These are phyloP conservation scores for Mortierella sp. DNA, from an alignment of 371 early-diverging fungal species.

Conservation along the genomic window DNA sequence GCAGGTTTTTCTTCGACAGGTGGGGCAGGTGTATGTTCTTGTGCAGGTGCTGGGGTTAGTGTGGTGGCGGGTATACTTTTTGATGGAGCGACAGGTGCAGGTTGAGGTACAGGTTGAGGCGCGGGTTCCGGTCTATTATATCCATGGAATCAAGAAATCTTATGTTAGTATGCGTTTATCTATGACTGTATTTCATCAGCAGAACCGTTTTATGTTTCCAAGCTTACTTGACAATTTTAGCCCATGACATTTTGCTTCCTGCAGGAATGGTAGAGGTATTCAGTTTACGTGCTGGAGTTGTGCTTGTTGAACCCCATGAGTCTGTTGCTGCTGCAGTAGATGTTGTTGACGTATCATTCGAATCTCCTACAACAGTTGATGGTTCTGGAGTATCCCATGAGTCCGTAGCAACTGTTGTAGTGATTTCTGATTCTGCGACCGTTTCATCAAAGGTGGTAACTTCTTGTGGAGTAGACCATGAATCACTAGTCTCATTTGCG, in stretches of 20 bases:
- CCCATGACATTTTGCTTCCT: constrained; percentile 78
- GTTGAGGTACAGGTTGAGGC: constrained; percentile 59
- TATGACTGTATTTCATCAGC: neutral
- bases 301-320: constrained; percentile 10
- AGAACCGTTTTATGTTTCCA: neutral
- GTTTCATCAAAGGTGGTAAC: neutral
- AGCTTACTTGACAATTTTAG: constrained; percentile 81
- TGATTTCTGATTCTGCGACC: constrained; percentile 3
- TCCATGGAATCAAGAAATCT: neutral
- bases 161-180: neutral
- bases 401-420: constrained; percentile 20
- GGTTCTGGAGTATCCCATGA: constrained; percentile 35
- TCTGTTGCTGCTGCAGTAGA: constrained; percentile 2
- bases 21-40: constrained; percentile 29
- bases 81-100: constrained; percentile 49
- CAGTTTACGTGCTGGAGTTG: constrained; percentile 40
- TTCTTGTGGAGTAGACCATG: constrained; percentile 9
- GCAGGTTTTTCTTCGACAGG: constrained; percentile 29
- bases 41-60: constrained; percentile 32
- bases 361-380: constrained; percentile 14
- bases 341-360: constrained; percentile 2
- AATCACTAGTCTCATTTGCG: constrained; percentile 4
- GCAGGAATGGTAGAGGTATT: constrained; percentile 55
- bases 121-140: constrained; percentile 62
- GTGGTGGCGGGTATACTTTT: constrained; percentile 54